These are phyloP conservation scores for Vaccinium myrtillus DNA, from an alignment of 148 eudicot species.

Conservation along the genomic window DNA sequence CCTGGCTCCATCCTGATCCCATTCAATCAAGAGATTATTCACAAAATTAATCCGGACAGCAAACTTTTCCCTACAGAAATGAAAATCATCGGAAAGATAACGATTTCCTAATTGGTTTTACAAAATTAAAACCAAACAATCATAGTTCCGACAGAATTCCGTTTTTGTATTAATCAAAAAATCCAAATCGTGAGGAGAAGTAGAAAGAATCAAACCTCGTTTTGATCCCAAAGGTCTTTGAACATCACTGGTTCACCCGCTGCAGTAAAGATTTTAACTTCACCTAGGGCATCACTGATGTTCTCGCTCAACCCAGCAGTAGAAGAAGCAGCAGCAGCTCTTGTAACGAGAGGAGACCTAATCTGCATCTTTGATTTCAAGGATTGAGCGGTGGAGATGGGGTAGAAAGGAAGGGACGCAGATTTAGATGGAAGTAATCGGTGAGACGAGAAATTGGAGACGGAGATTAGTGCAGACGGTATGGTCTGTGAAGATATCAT, in stretches of 20 bases:
- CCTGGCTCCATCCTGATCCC: no score
- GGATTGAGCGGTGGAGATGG: slow-evolving; percentile 12
- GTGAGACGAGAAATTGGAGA: background rate
- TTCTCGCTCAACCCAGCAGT: slow-evolving; percentile 28
- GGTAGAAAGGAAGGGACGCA: slow-evolving; percentile 11
- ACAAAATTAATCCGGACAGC: no score
- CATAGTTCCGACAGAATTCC: no score
- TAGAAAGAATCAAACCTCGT: slow-evolving; percentile 42
- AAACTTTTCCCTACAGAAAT: no score
- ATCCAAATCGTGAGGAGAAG: background rate
- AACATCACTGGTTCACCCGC: slow-evolving; percentile 63
- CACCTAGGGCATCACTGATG: slow-evolving; percentile 48
- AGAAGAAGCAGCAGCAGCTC: slow-evolving; percentile 42
- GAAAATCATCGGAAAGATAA: no score
- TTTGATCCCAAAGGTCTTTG: slow-evolving; percentile 80
- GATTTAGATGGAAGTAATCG: background rate
- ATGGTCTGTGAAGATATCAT: slow-evolving; percentile 7
- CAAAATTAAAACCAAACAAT: no score
- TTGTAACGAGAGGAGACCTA: slow-evolving; percentile 21
- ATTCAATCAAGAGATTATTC: no score
- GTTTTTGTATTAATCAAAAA: background rate
- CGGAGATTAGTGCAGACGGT: background rate
- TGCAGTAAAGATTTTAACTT: slow-evolving; percentile 63
- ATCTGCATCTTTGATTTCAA: slow-evolving; percentile 15
- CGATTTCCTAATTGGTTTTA: no score